phyloP scores from a whole-genome alignment of 306 rosid species.

The Trifolium fragiferum region DNA sequence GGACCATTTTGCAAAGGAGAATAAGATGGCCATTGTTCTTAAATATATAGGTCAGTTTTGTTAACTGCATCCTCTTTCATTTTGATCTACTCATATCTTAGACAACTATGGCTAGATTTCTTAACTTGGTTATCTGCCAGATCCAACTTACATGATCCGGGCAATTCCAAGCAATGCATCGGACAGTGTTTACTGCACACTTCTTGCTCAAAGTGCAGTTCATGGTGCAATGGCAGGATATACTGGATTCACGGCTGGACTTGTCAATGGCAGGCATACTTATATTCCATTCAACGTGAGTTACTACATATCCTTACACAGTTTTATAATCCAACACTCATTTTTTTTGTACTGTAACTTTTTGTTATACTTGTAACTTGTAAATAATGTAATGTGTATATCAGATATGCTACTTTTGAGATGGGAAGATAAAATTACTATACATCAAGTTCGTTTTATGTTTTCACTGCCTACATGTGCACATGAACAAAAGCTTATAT shows the following conservation, averaged over 20 bases:
- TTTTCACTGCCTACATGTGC: conserved; percentile 27
- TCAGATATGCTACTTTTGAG: conserved; percentile 24
- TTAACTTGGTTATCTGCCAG: conserved; percentile 50
- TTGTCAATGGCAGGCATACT: conserved; percentile 86
- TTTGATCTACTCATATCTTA: conserved; percentile 29
- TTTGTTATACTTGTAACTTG: conserved; percentile 4
- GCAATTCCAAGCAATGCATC: conserved; percentile 92
- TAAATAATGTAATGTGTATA: conserved; percentile 5
- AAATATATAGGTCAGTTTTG: conserved; percentile 77
- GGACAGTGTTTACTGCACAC: conserved; percentile 87
- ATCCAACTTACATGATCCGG: conserved; percentile 96
- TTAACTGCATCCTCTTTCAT: conserved; percentile 16
- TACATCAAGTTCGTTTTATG: conserved; percentile 18
- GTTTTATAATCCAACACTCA: conserved; percentile 20
- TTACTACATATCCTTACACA: conserved; percentile 10
- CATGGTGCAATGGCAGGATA: conserved; percentile 97
- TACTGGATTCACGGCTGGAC: conserved; percentile 77
- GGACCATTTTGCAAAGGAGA: conserved; percentile 64
- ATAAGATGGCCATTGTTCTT: conserved; percentile 62
- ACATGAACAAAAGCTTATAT: background rate
- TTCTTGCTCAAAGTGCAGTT: conserved; percentile 90
- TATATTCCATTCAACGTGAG: conserved; percentile 83
- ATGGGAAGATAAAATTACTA: conserved; percentile 21
- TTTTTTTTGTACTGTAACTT: conserved; percentile 10
- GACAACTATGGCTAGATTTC: conserved; percentile 26